Percentiles rank a stretch among this genome's conserved stretches.
Conservation (phyloP, 1,139 yeast species). For the Pichia sp. region DNA sequence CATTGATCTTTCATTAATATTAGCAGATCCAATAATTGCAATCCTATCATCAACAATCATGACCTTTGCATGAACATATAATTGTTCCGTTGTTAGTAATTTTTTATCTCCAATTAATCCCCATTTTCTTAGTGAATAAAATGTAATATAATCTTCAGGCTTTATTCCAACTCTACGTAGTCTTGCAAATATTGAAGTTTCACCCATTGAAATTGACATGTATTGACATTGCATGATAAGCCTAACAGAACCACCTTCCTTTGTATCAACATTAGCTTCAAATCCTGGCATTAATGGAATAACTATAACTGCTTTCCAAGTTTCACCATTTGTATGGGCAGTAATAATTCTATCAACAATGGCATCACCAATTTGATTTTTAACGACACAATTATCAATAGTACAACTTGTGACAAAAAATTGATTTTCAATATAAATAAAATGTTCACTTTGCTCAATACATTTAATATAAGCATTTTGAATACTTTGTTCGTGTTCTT, state of each 20-base stretch:
- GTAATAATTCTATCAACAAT: constrained; percentile 87
- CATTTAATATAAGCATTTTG: constrained; percentile 87
- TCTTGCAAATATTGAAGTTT: constrained; percentile 81
- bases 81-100: constrained; percentile 77
- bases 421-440: constrained; percentile 81
- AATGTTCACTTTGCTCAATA: constrained; percentile 88
- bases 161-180: constrained; percentile 66
- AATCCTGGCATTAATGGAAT: constrained; percentile 98
- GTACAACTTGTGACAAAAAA: constrained; percentile 86
- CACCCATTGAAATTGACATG: constrained; percentile 87
- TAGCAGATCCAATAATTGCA: constrained; percentile 94
- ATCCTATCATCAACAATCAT: constrained; percentile 91
- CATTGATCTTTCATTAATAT: constrained; percentile 93
- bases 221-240: constrained; percentile 96
- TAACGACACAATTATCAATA: constrained; percentile 78
- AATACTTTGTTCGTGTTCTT: constrained; percentile 80
- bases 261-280: constrained; percentile 86
- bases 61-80: constrained; percentile 88
- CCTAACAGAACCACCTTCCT: constrained; percentile 90
- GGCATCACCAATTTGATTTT: constrained; percentile 93
- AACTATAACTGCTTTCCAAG: constrained; percentile 86
- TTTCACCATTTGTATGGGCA: constrained; percentile 69
- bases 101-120: constrained; percentile 79
- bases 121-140: constrained; percentile 92
- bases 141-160: constrained; percentile 87